Evolutionary conservation across 768 basidiomycete genomes (phyloP), one percentile per base, ranked within the genome.

Genomic region (Lentinula raphanica): DNA sequence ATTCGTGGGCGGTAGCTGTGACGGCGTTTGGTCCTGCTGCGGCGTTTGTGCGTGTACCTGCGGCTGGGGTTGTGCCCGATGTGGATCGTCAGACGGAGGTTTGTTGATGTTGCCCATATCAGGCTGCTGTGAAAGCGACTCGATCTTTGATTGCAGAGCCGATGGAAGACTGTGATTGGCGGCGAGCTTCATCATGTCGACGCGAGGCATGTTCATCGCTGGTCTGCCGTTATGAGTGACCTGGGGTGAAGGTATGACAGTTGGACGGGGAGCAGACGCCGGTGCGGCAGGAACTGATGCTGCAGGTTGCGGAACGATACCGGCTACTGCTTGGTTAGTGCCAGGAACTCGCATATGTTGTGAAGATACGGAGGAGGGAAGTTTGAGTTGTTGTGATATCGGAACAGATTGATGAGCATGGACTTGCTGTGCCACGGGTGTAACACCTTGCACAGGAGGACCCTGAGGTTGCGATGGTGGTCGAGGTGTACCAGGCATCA

Each of bases 201-300:
- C 66, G 48, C 83, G 80, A 1, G 79, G 73, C 68, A 80, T 73
- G 39, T 69, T 74, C 58, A 81, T 79, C 1, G 77, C 75, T 44
- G 73, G 70, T 27, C 79, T 75, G 35, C 71, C 68, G 39, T 57
- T 57, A 28, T 56, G 40, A 11, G 32, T 45, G 19, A 56, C 40
- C 28, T 56, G 54, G 19, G 54, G 54, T 12, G 29, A 56, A 7
- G 54, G 54, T 8, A 62, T 56, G 6, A 61, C 12, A 48, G 71
- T 69, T 29, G 70, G 71, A 5, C 71, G 61, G 27, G 68, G 65
- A 35, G 71, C 63, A n/a, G 78, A 75, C 1, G 76, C 71, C 25
- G 28, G 35, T 23, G 46, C 27, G 5, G 44, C 15, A 13, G 55
- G 11, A 25, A 25, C n/a, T 8, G 39, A 3, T 12, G 46, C 15